Evolutionary conservation across 2,329 filamentous ascomycete species (phyloP), one percentile per base, ranked within the genome.

Genomic region (Domatiomyces globalis): DNA sequence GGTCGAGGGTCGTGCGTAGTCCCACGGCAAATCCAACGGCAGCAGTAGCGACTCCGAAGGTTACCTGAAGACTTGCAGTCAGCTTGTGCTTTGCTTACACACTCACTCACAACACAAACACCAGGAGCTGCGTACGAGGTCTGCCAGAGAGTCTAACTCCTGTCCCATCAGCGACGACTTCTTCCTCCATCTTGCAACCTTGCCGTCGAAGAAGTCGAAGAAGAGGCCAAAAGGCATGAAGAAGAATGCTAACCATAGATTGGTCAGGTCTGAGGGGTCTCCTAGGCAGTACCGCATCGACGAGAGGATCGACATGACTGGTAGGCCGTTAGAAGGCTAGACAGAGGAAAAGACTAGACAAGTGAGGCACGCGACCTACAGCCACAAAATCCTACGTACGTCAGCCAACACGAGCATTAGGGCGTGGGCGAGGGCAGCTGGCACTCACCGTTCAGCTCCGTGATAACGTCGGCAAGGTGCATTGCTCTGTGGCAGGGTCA

Each of bases 111-210:
- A 46, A 17, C 44, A 46, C 22, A 17, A 17, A 15, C 12, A 15
- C 22, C 44, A 27, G 42, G 49, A 19, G 15, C 42, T 27, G 63
- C 79, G 25, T 83, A 95, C 88, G 74, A 98, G 68, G 67, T 98
- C 92, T 51, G 92, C 92, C 46, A 98, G 76, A 5, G 90, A 96
- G 68, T 98, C 92, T 51, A 98, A 74, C 70, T 98, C 92, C 69
- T 95, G 90, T 10, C 92, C 92, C 90, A 98, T 96, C 66, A 98
- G 75, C 62, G 86, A 94, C 63, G 87, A 92, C 82, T 95, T 98
- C 71, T 87, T 84, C 66, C 92, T 81, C 92, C 92, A 96, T 58
- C 92, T 78, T 57, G 92, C 92, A 51, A 98, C 89, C 66, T 89
- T 92, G 65, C 92, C 92, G 68, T 98, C 92, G 77, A 96, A 87